Percentiles rank a stretch among this genome's conserved stretches.
These are phyloP conservation scores for Bisporella sp. DNA, from an alignment of 2,329 filamentous ascomycete genomes.

Conservation along the genomic window DNA sequence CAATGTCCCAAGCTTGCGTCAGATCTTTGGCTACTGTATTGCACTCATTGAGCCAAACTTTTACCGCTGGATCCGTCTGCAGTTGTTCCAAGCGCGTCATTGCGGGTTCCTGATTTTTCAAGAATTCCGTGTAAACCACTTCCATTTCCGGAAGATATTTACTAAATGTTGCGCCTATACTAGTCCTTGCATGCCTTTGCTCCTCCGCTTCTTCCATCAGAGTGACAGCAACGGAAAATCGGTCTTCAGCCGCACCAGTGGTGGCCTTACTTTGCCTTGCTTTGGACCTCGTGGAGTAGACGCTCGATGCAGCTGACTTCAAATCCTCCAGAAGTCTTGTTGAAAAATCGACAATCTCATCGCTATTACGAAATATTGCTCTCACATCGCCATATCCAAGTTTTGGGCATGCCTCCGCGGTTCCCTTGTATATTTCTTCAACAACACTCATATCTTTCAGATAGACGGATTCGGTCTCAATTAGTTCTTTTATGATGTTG, in stretches of 20 bases:
- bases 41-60: constrained; percentile 89
- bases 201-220: constrained; percentile 22
- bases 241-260: constrained; percentile 10
- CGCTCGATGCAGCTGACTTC: constrained; percentile 69
- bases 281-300: constrained; percentile 53
- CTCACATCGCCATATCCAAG: constrained; percentile 81
- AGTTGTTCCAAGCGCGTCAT: constrained; percentile 55
- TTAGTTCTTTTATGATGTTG: constrained; percentile 81
- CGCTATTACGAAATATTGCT: constrained; percentile 85
- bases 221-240: constrained; percentile 19
- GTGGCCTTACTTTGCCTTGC: constrained; percentile 32
- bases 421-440: constrained; percentile 95
- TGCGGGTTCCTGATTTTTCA: constrained; percentile 56
- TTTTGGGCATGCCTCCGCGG: constrained; percentile 72
- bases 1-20: constrained; percentile 88
- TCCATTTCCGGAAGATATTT: constrained; percentile 54
- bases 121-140: constrained; percentile 51
- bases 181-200: constrained; percentile 25
- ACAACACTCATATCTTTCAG: constrained; percentile 95
- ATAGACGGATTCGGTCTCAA: constrained; percentile 89
- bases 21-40: constrained; percentile 87
- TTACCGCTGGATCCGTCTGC: constrained; percentile 56
- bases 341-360: constrained; percentile 84
- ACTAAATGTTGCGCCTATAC: constrained; percentile 23
- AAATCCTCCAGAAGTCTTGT: constrained; percentile 71